Evolutionary conservation across 2,329 filamentous ascomycete genomes (phyloP).

Genomic region (Sporothrix sp.): DNA sequence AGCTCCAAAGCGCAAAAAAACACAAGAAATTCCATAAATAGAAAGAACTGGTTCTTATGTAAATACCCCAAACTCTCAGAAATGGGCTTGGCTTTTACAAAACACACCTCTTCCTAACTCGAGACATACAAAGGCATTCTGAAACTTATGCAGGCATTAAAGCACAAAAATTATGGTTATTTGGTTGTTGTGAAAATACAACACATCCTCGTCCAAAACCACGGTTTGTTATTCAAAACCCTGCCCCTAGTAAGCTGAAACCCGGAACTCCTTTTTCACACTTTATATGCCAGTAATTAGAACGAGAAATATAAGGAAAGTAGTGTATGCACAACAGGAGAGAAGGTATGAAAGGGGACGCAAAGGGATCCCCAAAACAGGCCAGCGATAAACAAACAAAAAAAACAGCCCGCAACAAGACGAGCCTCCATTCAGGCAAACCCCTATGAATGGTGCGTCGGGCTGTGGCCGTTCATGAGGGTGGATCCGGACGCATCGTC

Average conservation of each 20-base stretch:
- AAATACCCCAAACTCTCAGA: no score
- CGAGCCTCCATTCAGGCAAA: neutral
- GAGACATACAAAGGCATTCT: no score
- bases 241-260: slow-evolving; percentile 7
- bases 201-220: no score
- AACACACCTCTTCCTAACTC: no score
- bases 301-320: neutral
- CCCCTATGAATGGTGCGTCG: slow-evolving; percentile 6
- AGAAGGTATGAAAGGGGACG: neutral
- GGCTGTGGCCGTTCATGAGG: slow-evolving; percentile 18
- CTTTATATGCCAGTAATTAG: slow-evolving; percentile 5
- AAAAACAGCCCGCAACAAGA: neutral
- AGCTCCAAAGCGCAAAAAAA: no score
- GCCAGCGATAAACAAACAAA: neutral
- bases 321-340: slow-evolving; percentile 1
- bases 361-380: neutral
- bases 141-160: neutral
- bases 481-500: slow-evolving; percentile 16
- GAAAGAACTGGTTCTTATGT: no score
- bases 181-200: neutral
- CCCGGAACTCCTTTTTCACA: slow-evolving; percentile 5
- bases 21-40: no score
- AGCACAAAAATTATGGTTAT: neutral
- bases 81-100: no score
- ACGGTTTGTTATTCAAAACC: slow-evolving; percentile 3